Conservation (phyloP, 345 rosid species). For the Nephelium lappaceum region DNA sequence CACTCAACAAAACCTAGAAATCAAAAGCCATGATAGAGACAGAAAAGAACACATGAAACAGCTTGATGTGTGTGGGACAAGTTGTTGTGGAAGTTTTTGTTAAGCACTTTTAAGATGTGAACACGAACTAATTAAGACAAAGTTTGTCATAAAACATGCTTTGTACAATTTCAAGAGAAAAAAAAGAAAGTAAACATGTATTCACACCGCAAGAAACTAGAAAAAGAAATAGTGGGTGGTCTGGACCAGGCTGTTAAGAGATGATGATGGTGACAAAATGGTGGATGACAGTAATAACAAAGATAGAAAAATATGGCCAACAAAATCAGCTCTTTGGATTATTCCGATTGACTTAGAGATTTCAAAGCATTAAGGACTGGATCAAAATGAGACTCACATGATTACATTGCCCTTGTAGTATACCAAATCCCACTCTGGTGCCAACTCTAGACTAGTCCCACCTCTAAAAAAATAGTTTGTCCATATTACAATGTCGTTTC, state of each 20-base stretch:
- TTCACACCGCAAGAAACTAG: slow-evolving; percentile 4
- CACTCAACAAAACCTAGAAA: background rate
- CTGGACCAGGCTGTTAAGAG: slow-evolving; percentile 15
- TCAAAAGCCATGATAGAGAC: background rate
- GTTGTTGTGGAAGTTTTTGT: background rate
- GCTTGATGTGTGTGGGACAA: background rate
- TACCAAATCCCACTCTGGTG: background rate
- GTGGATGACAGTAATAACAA: slow-evolving; percentile 16
- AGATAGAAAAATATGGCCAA: background rate
- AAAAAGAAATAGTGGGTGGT: background rate
- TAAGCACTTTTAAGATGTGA: background rate
- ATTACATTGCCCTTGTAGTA: too few relatives aligned
- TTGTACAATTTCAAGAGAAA: background rate
- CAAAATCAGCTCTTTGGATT: background rate
- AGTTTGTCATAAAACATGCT: slow-evolving; percentile 7
- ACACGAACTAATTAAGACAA: background rate
- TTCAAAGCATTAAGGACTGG: background rate
- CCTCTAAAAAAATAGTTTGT: too few relatives aligned
- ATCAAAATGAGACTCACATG: background rate
- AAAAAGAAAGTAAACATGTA: background rate
- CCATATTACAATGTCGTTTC: background rate
- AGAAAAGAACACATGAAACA: slow-evolving; percentile 4
- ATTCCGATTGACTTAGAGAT: background rate
- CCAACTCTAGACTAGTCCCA: background rate
- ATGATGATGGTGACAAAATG: slow-evolving; percentile 1